These are phyloP conservation scores for Viola odorata DNA, from an alignment of 345 rosid species.

Conservation along the genomic window DNA sequence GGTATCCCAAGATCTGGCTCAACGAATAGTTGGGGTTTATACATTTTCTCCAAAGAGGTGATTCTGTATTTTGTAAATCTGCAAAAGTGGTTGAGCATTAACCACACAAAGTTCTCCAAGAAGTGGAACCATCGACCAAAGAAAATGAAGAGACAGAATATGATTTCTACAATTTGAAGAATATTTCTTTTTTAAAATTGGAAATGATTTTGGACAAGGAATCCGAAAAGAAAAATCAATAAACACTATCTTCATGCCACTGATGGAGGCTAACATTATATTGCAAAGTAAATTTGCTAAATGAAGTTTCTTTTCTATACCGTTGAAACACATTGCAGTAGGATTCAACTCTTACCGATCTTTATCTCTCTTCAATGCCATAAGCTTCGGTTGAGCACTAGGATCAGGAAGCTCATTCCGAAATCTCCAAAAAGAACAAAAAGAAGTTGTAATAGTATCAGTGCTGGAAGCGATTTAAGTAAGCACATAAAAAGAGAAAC, in stretches of 20 bases:
- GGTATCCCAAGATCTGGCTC: constrained; percentile 99
- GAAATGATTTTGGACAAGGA: neutral
- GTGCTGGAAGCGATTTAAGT: neutral
- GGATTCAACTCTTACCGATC: constrained; percentile 56
- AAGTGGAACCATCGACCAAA: constrained; percentile 9
- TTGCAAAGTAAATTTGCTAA: too few relatives aligned
- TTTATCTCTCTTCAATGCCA: constrained; percentile 72
- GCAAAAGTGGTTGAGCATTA: constrained; percentile 23
- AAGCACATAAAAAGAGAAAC: constrained; percentile 1
- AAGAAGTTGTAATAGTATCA: constrained; percentile 10
- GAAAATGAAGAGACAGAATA: neutral
- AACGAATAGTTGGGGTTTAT: constrained; percentile 83
- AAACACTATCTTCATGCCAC: neutral
- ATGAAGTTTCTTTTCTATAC: too few relatives aligned
- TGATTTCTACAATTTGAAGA: neutral
- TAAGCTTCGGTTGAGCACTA: constrained; percentile 79
- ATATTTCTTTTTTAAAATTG: neutral
- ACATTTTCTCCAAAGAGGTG: constrained; percentile 80
- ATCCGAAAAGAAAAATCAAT: neutral
- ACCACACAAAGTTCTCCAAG: constrained; percentile 1
- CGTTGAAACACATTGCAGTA: too few relatives aligned
- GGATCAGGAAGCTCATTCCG: constrained; percentile 99
- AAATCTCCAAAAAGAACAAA: constrained; percentile 44
- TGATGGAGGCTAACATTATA: neutral
- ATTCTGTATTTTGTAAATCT: constrained; percentile 82